A percentile compares a stretch with the other conserved stretches of the same genome.
Conservation (phyloP, 352 stramenopile species). For the Globisporangium viniferum region DNA sequence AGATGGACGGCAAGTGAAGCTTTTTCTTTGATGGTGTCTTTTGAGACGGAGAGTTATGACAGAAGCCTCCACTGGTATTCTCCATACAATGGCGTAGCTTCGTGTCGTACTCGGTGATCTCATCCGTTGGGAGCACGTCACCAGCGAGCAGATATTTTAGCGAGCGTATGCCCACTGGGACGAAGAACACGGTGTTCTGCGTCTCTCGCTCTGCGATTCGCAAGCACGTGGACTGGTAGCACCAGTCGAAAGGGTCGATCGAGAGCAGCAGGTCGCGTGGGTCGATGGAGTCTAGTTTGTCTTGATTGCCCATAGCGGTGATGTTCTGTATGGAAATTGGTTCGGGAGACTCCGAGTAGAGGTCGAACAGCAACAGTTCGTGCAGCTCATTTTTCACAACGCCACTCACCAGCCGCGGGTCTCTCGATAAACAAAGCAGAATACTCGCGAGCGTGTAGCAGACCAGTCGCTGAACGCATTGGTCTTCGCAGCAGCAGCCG, state of each 20-base stretch:
- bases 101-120: constrained; percentile 36
- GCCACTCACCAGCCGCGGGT: constrained; percentile 24
- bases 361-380: constrained; percentile 33
- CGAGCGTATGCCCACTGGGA: constrained; percentile 39
- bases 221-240: constrained; percentile 30
- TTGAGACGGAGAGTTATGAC: neutral
- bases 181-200: constrained; percentile 22
- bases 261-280: constrained; percentile 35
- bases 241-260: constrained; percentile 67
- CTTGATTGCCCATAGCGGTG: neutral
- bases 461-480: constrained; percentile 28
- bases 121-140: constrained; percentile 35
- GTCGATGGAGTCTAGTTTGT: constrained; percentile 14
- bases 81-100: neutral
- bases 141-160: constrained; percentile 34
- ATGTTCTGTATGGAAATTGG: neutral
- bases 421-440: constrained; percentile 38
- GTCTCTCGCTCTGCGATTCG: constrained; percentile 14
- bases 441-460: constrained; percentile 28
- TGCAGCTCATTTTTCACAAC: constrained; percentile 45
- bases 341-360: neutral
- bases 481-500: constrained; percentile 19
- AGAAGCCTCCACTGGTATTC: neutral
- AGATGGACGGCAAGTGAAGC: constrained; percentile 33
- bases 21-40: constrained; percentile 8